A percentile compares a stretch with the other conserved stretches of the same genome.
These are phyloP conservation scores for Leptomonas pyrrhocoris DNA, from an alignment of 208 protist genomes.

Conservation along the genomic window DNA sequence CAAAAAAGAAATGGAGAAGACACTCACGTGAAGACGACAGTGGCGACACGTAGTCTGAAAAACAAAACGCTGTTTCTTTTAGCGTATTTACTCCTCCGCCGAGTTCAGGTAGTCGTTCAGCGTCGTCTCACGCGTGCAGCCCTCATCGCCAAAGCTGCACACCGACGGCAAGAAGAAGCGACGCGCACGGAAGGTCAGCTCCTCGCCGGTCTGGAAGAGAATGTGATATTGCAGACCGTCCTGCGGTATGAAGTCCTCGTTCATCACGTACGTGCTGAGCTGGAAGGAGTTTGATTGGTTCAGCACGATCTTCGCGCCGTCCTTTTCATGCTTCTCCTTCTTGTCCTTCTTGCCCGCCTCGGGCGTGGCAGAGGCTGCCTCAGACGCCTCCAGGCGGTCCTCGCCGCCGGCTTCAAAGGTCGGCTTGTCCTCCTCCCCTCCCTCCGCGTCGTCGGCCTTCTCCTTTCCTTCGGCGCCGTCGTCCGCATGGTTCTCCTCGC, in stretches of 20 bases:
- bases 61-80: too few species aligned
- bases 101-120: slow-evolving; percentile 23
- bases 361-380: background rate
- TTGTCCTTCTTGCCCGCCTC: slow-evolving; percentile 10
- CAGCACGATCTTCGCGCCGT: slow-evolving; percentile 16
- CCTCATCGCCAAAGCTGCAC: slow-evolving; percentile 27
- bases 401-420: slow-evolving; percentile 21
- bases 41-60: too few species aligned
- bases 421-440: background rate
- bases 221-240: slow-evolving; percentile 42
- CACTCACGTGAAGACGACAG: too few species aligned
- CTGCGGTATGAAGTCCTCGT: slow-evolving; percentile 46
- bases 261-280: slow-evolving; percentile 39
- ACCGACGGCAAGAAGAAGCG: slow-evolving; percentile 50
- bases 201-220: slow-evolving; percentile 46
- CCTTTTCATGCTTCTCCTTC: slow-evolving; percentile 14
- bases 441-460: background rate
- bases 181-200: slow-evolving; percentile 48
- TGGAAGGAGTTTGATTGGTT: slow-evolving; percentile 48
- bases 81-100: background rate
- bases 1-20: too few species aligned
- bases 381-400: slow-evolving; percentile 20
- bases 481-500: slow-evolving; percentile 6
- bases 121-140: slow-evolving; percentile 25
- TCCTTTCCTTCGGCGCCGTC: slow-evolving; percentile 9